Evolutionary conservation across 208 protist species (phyloP).

Genomic region (Leptomonas pyrrhocoris): DNA sequence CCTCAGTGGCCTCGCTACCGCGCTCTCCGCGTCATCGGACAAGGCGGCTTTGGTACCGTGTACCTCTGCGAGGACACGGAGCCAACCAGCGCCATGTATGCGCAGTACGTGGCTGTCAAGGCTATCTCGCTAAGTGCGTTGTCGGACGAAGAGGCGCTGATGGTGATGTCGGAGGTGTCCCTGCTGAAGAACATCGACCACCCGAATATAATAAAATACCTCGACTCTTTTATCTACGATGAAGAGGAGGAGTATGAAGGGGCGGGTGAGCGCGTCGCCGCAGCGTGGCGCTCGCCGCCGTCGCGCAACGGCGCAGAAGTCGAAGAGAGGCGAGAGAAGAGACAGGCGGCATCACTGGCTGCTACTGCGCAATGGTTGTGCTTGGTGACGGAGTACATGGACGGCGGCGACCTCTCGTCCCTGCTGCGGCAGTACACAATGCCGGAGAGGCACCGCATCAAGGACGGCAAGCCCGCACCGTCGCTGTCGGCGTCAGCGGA

Average conservation of each 20-base stretch:
- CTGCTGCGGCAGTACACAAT: conserved; percentile 26
- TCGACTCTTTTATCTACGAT: conserved; percentile 85
- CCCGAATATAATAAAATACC: conserved; percentile 81
- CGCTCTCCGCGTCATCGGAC: conserved; percentile 54
- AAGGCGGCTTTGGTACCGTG: conserved; percentile 75
- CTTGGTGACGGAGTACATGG: conserved; percentile 85
- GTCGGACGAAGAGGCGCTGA: conserved; percentile 61
- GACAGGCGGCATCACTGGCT: background rate
- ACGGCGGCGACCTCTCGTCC: conserved; percentile 75
- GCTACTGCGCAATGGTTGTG: conserved; percentile 55
- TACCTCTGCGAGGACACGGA: conserved; percentile 71
- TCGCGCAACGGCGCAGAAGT: background rate
- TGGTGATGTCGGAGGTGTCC: conserved; percentile 83
- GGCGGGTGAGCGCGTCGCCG: background rate
- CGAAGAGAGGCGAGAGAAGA: background rate
- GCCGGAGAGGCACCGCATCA: background rate
- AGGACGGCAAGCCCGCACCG: background rate
- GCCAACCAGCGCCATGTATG: conserved; percentile 17
- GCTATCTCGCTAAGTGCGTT: conserved; percentile 51
- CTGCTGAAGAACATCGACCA: conserved; percentile 76
- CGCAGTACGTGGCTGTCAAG: conserved; percentile 74
- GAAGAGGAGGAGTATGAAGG: conserved; percentile 18
- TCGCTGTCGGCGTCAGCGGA: background rate
- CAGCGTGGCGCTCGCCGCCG: background rate
- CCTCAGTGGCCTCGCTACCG: conserved; percentile 61